phyloP scores from a whole-genome alignment of 78 protist genomes.

The Carpediemonas membranifera region DNA sequence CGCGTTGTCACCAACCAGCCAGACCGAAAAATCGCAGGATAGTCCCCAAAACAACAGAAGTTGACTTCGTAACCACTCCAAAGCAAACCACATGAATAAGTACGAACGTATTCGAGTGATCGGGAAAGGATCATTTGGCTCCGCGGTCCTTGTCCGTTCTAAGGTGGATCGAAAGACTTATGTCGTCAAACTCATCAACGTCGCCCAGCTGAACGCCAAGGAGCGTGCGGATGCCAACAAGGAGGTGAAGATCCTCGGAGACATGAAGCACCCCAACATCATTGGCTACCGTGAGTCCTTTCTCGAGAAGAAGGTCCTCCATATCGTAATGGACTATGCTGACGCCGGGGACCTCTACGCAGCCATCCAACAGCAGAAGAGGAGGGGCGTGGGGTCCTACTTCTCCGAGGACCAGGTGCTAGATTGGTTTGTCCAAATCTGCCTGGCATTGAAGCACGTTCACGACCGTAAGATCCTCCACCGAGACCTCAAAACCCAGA shows the following conservation, averaged over 20 bases:
- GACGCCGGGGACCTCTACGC: conserved; percentile 10
- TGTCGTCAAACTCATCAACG: conserved; percentile 9
- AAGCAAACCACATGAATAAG: not conserved
- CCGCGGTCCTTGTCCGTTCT: conserved; percentile 10
- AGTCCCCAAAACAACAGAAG: too few relatives aligned
- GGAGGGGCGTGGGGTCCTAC: too few relatives aligned
- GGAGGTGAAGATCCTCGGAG: not conserved
- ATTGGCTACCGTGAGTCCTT: conserved; percentile 5
- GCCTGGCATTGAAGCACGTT: conserved; percentile 5
- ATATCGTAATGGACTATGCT: conserved; percentile 16
- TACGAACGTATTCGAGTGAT: not conserved
- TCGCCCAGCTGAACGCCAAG: not conserved
- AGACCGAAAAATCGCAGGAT: too few relatives aligned
- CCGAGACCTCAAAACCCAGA: conserved; percentile 27
- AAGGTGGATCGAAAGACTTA: not conserved
- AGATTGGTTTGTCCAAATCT: conserved; percentile 23
- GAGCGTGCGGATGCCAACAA: conserved; percentile 12
- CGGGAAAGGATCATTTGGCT: conserved; percentile 36
- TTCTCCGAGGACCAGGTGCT: conserved; percentile 4
- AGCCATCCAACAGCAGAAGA: not conserved
- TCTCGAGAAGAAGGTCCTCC: not conserved
- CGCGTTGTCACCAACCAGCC: too few relatives aligned
- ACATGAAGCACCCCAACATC: conserved; percentile 17
- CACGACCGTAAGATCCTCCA: conserved; percentile 23
- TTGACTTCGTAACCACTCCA: too few relatives aligned